Evolutionary conservation across 1,284 basidiomycete species (phyloP), one percentile per base, ranked within the genome.

Genomic region (Heterobasidion annosum): DNA sequence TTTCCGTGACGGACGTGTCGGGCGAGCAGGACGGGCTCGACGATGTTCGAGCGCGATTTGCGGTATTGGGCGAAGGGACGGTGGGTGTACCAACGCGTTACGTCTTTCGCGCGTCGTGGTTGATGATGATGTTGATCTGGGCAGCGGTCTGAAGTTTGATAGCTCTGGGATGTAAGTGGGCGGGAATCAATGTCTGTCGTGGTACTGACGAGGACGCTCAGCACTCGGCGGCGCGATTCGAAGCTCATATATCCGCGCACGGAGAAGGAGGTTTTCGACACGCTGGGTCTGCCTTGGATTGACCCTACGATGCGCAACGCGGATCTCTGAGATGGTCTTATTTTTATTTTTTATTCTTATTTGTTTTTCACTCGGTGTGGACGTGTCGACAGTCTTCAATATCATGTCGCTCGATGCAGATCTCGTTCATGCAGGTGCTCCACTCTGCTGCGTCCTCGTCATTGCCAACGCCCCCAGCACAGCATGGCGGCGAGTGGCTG

Each of bases 31-130:
- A 86, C 85, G 4, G 90, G 90, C 0, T 88, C 85, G 0, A 87
- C 77, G 50, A 83, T 88, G 78, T 91, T 93, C 61, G 78, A 91
- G 64, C 73, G 88, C n/a, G 90, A 92, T 64, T 64, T 92, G 52
- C 72, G 89, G 52, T 70, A 78, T 15, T 85, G 81, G 78, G 87
- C 88, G 1, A 85, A 88, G 65, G 67, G 76, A 66, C 77, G 71
- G 82, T 82, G 59, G 7, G 54, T 55, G 15, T 48, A 12, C 16
- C 15, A 46, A 25, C 33, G 16, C 18, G 19, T 48, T 9, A 42
- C 3, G 34, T 42, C 10, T 16, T 34, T 10, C n/a, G n/a, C 43
- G 8, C 19, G 47, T 37, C 19, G 46, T 37, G 35, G 33, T 48
- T 57, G 49, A 57, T 32, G n/a, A 40, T 16, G 37, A 43, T 45